Evolutionary conservation across 2,329 filamentous ascomycete species (phyloP).

Genomic region (Diplocarpon mali): DNA sequence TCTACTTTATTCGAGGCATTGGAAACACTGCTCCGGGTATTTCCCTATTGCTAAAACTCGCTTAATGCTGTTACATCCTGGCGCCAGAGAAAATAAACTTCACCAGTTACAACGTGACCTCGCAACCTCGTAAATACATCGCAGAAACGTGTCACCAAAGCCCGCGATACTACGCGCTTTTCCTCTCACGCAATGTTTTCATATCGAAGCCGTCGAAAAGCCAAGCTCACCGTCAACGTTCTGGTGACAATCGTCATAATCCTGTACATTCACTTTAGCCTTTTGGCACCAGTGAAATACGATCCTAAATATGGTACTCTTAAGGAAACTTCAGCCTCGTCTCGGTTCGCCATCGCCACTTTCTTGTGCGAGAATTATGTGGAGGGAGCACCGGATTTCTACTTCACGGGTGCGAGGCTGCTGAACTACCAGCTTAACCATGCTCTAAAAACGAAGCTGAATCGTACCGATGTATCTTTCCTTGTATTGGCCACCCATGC

Average conservation of each 20-base stretch:
- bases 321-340: neutral
- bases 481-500: constrained; percentile 29
- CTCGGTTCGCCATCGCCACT: constrained; percentile 27
- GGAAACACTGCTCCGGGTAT: too few species aligned
- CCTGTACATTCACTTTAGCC: neutral
- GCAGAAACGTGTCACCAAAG: too few species aligned
- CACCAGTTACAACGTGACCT: too few species aligned
- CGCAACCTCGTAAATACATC: too few species aligned
- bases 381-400: constrained; percentile 27
- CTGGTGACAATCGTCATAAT: neutral
- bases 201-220: neutral
- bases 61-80: too few species aligned
- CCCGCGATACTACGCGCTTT: too few species aligned
- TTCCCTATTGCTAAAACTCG: too few species aligned
- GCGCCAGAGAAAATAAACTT: too few species aligned
- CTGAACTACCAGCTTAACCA: constrained; percentile 33
- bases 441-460: constrained; percentile 27
- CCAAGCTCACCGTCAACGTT: neutral
- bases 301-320: neutral
- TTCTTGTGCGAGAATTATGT: constrained; percentile 27
- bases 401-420: constrained; percentile 31
- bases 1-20: too few species aligned
- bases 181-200: neutral
- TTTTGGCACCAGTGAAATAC: neutral
- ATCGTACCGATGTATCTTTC: constrained; percentile 27